These are phyloP conservation scores for Paramecium biaurelia DNA, from an alignment of 73 alveolate species.

Conservation along the genomic window DNA sequence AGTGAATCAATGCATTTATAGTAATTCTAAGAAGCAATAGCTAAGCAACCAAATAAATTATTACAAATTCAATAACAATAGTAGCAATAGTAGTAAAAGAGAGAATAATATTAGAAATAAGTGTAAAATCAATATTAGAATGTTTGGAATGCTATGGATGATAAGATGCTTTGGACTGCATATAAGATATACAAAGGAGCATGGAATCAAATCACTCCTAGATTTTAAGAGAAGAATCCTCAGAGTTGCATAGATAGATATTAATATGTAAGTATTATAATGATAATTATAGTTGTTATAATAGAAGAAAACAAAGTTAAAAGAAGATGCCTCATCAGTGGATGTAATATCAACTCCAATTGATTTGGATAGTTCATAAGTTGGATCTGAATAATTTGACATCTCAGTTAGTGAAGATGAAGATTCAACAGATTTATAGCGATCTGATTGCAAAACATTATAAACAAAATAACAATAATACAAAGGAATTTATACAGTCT, in stretches of 20 bases:
- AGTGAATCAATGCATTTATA: neutral
- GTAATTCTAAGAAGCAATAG: neutral
- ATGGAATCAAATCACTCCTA: slow-evolving; percentile 5
- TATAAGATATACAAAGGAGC: neutral
- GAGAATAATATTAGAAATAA: neutral
- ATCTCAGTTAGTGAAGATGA: neutral
- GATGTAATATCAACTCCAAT: neutral
- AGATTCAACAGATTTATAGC: slow-evolving; percentile 3
- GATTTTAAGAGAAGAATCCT: neutral
- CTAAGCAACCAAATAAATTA: neutral
- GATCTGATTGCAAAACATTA: slow-evolving; percentile 3
- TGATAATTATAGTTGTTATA: neutral
- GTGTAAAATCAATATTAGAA: neutral
- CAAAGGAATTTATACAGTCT: neutral
- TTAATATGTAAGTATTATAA: neutral
- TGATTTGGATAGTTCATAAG: neutral
- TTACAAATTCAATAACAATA: neutral
- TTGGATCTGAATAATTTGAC: neutral
- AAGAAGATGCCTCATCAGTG: neutral
- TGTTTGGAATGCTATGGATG: slow-evolving; percentile 32
- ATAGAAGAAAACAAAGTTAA: neutral
- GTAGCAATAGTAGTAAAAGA: neutral
- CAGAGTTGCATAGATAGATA: neutral
- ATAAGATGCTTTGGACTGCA: neutral
- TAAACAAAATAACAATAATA: neutral